phyloP scores from a whole-genome alignment of 2,329 filamentous ascomycete genomes.

The Corynespora cassiicola region DNA sequence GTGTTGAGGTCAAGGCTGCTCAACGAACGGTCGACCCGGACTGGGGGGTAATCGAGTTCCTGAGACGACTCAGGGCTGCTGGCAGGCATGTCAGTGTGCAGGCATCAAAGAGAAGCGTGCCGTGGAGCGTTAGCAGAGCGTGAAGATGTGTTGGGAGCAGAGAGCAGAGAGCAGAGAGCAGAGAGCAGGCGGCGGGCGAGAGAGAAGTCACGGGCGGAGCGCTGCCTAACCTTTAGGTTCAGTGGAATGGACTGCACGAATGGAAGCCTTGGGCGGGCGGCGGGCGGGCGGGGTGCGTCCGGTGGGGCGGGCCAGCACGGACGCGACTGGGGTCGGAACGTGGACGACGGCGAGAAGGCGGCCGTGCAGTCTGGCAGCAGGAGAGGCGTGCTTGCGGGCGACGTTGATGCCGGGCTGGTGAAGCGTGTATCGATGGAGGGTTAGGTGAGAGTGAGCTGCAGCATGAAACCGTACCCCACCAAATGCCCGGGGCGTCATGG shows the following conservation, averaged over 20 bases:
- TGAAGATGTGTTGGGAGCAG: slow-evolving; percentile 1
- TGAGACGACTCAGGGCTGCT: slow-evolving; percentile 31
- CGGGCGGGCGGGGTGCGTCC: slow-evolving; percentile 16
- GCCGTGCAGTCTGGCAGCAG: background rate
- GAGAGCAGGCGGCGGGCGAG: background rate
- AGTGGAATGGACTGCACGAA: slow-evolving; percentile 3
- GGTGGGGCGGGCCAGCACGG: slow-evolving; percentile 18
- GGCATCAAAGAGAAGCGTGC: slow-evolving; percentile 13
- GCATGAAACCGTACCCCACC: too few relatives aligned
- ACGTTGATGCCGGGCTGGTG: too few relatives aligned
- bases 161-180: slow-evolving; percentile 5
- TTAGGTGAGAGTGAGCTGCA: too few relatives aligned
- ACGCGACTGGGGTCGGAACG: too few relatives aligned
- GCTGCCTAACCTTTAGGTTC: slow-evolving; percentile 29
- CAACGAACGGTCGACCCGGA: slow-evolving; percentile 37
- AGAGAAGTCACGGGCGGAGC: slow-evolving; percentile 9
- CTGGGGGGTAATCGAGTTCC: slow-evolving; percentile 39
- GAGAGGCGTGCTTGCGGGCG: too few relatives aligned
- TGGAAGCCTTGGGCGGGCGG: slow-evolving; percentile 25
- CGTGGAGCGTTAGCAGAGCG: too few relatives aligned
- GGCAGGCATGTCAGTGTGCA: slow-evolving; percentile 37
- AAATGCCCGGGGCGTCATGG: too few relatives aligned
- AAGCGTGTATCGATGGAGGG: too few relatives aligned
- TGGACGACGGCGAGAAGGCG: too few relatives aligned
- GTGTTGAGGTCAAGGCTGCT: slow-evolving; percentile 39